Evolutionary conservation across 306 rosid genomes (phyloP).

Genomic region (Quercus parvula): DNA sequence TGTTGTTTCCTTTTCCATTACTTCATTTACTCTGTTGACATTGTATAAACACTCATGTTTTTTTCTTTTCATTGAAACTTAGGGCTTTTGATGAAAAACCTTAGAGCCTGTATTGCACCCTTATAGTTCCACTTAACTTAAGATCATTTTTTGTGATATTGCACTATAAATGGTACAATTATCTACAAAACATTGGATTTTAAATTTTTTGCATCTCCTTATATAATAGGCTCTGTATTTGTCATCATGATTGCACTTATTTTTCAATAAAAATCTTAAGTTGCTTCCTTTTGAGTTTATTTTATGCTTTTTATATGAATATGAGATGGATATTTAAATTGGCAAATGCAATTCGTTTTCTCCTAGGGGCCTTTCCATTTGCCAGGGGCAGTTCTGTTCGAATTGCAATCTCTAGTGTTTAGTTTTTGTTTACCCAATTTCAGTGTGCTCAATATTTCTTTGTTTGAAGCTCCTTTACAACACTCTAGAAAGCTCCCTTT

Average conservation of each 20-base stretch:
- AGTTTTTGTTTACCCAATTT: not conserved
- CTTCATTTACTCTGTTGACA: not conserved
- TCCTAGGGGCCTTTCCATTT: slow-evolving; percentile 13
- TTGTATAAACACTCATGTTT: not conserved
- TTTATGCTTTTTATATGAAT: slow-evolving; percentile 1
- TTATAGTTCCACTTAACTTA: not conserved
- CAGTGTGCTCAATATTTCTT: not conserved
- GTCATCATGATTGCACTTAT: not conserved
- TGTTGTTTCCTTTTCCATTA: not conserved
- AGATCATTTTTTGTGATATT: not conserved
- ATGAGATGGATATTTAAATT: slow-evolving; percentile 5
- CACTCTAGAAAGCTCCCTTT: too few species aligned
- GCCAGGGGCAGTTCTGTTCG: not conserved
- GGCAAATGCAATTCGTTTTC: slow-evolving; percentile 1
- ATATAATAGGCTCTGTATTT: not conserved
- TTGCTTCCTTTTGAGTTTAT: not conserved
- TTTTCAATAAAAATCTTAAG: not conserved
- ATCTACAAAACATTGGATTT: not conserved
- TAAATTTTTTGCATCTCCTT: not conserved
- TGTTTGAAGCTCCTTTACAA: not conserved
- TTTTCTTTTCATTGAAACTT: not conserved
- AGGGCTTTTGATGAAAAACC: not conserved
- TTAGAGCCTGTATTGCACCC: not conserved
- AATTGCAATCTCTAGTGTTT: slow-evolving; percentile 2
- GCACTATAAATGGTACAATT: not conserved